These are phyloP conservation scores for Carex parvula DNA, from an alignment of 176 grass and related monocot genomes.

Conservation along the genomic window DNA sequence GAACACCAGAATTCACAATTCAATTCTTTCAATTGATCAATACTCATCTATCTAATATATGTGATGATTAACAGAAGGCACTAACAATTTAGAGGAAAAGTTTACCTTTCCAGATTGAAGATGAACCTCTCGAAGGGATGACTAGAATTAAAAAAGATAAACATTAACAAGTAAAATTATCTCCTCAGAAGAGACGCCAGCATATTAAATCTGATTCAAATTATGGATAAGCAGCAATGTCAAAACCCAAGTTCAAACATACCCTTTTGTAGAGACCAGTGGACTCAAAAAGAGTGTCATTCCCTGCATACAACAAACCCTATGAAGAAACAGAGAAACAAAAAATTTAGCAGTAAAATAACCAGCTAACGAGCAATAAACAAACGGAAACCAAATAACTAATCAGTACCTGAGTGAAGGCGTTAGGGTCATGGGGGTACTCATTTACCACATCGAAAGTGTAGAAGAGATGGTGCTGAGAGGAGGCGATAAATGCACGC, in stretches of 20 bases:
- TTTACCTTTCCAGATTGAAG: slow-evolving; percentile 45
- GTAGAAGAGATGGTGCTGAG: slow-evolving; percentile 39
- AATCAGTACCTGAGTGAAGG: slow-evolving; percentile 66
- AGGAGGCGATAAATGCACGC: not conserved
- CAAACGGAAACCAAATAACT: not conserved
- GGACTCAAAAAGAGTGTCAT: slow-evolving; percentile 79
- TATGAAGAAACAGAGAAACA: slow-evolving; percentile 14
- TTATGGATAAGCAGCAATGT: not conserved
- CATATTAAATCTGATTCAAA: not conserved
- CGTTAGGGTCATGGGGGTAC: slow-evolving; percentile 70
- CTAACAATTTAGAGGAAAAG: not conserved
- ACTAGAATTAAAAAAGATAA: slow-evolving; percentile 42
- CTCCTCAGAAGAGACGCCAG: not conserved
- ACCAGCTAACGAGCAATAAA: not conserved
- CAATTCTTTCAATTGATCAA: slow-evolving; percentile 2
- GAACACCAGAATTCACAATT: not conserved
- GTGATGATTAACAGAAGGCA: not conserved
- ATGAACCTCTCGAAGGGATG: slow-evolving; percentile 56
- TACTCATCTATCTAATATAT: not conserved
- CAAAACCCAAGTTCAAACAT: slow-evolving; percentile 11
- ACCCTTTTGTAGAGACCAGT: slow-evolving; percentile 77
- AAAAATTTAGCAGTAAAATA: not conserved
- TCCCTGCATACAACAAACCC: slow-evolving; percentile 79
- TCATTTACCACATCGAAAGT: slow-evolving; percentile 64
- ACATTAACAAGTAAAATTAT: not conserved